These are phyloP conservation scores for Trichoderma sp. DNA, from an alignment of 2,329 filamentous ascomycete species.

Conservation along the genomic window DNA sequence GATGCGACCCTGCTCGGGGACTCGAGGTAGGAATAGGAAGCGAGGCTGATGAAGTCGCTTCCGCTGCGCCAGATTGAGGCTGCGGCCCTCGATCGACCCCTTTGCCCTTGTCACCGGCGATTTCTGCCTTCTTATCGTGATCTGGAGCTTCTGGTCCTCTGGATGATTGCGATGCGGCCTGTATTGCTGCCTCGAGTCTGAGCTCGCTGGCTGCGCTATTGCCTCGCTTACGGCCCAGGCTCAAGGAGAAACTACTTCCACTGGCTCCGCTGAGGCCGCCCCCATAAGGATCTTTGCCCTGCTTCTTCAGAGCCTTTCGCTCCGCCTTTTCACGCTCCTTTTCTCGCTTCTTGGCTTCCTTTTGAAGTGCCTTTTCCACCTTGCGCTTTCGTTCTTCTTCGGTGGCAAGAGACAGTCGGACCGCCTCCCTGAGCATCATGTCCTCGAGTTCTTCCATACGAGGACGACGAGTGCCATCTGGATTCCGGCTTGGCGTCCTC, in stretches of 20 bases:
- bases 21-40: slow-evolving; percentile 53
- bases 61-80: slow-evolving; percentile 30
- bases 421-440: slow-evolving; percentile 98
- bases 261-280: slow-evolving; percentile 49
- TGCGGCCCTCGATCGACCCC: slow-evolving; percentile 58
- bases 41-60: slow-evolving; percentile 41
- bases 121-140: slow-evolving; percentile 37
- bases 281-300: slow-evolving; percentile 41
- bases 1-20: slow-evolving; percentile 65
- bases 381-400: slow-evolving; percentile 92
- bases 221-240: slow-evolving; percentile 59
- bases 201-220: slow-evolving; percentile 63
- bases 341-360: slow-evolving; percentile 81
- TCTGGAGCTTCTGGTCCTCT: slow-evolving; percentile 32
- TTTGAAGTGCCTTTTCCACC: slow-evolving; percentile 57
- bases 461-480: slow-evolving; percentile 40
- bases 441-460: slow-evolving; percentile 90
- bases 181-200: slow-evolving; percentile 56
- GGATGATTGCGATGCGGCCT: slow-evolving; percentile 43
- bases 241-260: slow-evolving; percentile 65
- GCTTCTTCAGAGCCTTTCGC: slow-evolving; percentile 73
- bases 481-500: slow-evolving; percentile 29
- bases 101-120: slow-evolving; percentile 63
- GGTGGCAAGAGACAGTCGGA: slow-evolving; percentile 83
- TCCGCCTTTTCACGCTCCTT: slow-evolving; percentile 84